Evolutionary conservation across 805 yeast species (phyloP), one percentile per base, ranked within the genome.

Genomic region (Yamadazyma scolyti): DNA sequence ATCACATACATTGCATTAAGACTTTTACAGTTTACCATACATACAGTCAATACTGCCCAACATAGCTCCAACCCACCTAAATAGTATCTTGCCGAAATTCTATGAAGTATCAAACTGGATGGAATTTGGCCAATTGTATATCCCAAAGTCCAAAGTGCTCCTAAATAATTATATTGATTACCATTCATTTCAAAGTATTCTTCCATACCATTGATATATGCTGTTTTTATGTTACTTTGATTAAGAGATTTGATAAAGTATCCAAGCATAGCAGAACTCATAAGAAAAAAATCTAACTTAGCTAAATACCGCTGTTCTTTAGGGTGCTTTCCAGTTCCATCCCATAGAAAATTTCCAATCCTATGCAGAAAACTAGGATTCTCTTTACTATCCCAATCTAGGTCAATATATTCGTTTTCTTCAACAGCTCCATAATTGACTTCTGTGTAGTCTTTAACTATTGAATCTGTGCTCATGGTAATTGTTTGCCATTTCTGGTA

Each of bases 261-360:
- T 1, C 76, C 77, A 36, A 77, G 53, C 50, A 77, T 71, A 0
- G 81, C 65, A 42, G 75, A 75, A 26, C 68, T 59, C n/a, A 77
- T 65, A 30, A 82, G 55, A 19, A 76, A 47, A 8, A 75, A 39
- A 44, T 63, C 68, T 30, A 63, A 42, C 36, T 62, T 63, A 28
- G 48, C 15, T 38, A 63, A 42, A 33, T 57, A 61, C 27, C 33
- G 43, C 39, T 52, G 56, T 36, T 63, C 68, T 21, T 44, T 46
- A 5, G 65, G 64, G 36, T 61, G 65, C 37, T 56, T 58, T 16
- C 54, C 68, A 2, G 51, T 43, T 3, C 61, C 61, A 39, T 63
- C 68, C 66, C 68, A 62, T 6, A 59, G 30, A 25, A 58, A 58
- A 17, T 26, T 39, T 30, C 42, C 47, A 20, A 54, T 7, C 18